Evolutionary conservation across 768 basidiomycete genomes (phyloP), one percentile per base, ranked within the genome.

Genomic region (Cystobasidium onofrii): DNA sequence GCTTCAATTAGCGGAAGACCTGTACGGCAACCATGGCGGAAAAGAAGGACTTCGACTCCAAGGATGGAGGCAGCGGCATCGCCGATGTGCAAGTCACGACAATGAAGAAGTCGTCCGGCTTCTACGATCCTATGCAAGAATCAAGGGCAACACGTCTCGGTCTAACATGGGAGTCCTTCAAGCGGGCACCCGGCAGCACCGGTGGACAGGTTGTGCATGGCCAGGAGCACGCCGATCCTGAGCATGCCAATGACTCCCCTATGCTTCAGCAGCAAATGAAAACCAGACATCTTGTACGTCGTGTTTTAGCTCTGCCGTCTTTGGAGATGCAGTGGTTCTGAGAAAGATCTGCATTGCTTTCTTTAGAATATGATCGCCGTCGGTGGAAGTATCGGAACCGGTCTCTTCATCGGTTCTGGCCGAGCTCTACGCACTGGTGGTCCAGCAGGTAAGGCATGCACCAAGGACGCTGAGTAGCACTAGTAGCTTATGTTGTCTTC

Each of bases 161-260:
- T 25, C 64, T 82, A 67, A 82, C 74, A 70, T 73, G 75, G 25
- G 82, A 83, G 76, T 80, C 78, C 17, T 82, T 81, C 80, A 82
- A 82, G 77, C 79, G 79, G 25, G 82, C 82, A 25, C 82, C 82
- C 0, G 82, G 81, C n/a, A 72, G 78, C 1, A 70, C 66, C 60
- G 81, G 80, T 7, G 77, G 76, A 75, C 75, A 43, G 23, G 60
- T 75, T 29, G 69, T 52, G 18, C 62, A 73, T 52, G 41, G 23
- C 23, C 25, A 62, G 4, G n/a, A 20, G 12, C 20, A 23, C 27
- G 27, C 0, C 20, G 27, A 44, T 25, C 76, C 75, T 17, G 61
- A 71, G 74, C 50, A 69, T 33, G 18, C 9, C 27, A 18, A 43
- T 20, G 31, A 31, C 20, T 36, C 34, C 57, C 74, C 77, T 76